phyloP scores from a whole-genome alignment of 306 rosid genomes.

The Carpinus fangiana region DNA sequence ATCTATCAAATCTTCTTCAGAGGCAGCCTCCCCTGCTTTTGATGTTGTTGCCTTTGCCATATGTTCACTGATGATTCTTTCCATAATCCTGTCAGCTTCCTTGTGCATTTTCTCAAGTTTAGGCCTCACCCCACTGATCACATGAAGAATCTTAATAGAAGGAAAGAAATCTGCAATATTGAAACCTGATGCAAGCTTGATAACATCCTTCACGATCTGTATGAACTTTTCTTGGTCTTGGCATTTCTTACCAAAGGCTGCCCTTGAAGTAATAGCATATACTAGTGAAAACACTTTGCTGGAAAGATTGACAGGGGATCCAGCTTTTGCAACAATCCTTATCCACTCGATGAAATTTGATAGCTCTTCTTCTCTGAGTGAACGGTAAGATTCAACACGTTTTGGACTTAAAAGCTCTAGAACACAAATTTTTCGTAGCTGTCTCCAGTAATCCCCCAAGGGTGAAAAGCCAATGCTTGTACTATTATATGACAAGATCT shows the following conservation, averaged over 20 bases:
- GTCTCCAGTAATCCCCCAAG: constrained; percentile 34
- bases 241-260: constrained; percentile 22
- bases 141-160: constrained; percentile 21
- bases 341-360: not conserved
- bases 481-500: not conserved
- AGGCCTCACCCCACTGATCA: constrained; percentile 8
- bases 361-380: constrained; percentile 22
- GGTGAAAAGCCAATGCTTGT: not conserved
- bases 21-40: not conserved
- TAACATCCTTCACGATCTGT: not conserved
- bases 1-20: constrained; percentile 28
- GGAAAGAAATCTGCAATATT: constrained; percentile 25
- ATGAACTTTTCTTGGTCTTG: constrained; percentile 21
- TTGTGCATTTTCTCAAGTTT: constrained; percentile 13
- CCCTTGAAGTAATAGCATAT: constrained; percentile 1
- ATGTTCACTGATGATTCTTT: constrained; percentile 19
- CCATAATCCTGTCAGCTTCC: constrained; percentile 11
- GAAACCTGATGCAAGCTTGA: constrained; percentile 1
- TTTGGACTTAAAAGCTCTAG: constrained; percentile 1
- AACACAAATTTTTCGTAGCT: not conserved
- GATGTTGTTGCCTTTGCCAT: not conserved
- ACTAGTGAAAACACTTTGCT: not conserved
- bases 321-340: not conserved
- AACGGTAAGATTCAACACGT: constrained; percentile 21
- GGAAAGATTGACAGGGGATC: constrained; percentile 7